A percentile compares a stretch with the other conserved stretches of the same genome.
Conservation (phyloP, 73 alveolate species). For the Tetrahymena malaccensis region DNA sequence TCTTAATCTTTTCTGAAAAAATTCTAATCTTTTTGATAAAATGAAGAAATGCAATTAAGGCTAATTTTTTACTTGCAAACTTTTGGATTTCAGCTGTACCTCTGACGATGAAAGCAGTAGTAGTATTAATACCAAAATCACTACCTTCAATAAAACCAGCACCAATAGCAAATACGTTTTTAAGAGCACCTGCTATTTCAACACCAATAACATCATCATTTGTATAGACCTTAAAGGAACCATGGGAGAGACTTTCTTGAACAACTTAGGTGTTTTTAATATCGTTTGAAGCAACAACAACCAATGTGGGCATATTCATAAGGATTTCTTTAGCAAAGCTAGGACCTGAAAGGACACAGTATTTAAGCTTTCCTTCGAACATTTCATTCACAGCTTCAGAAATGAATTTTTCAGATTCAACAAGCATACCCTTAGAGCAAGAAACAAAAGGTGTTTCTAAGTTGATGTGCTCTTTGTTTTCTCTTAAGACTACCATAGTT, state of each 20-base stretch:
- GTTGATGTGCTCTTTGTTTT: constrained; percentile 26
- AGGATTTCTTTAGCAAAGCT: constrained; percentile 54
- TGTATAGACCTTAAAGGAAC: constrained; percentile 49
- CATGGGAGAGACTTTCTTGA: constrained; percentile 38
- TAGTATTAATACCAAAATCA: constrained; percentile 52
- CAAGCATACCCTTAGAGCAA: constrained; percentile 48
- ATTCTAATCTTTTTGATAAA: neutral
- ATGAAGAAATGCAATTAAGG: neutral
- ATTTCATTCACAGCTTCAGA: constrained; percentile 42
- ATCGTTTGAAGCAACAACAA: constrained; percentile 40
- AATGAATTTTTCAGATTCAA: constrained; percentile 30
- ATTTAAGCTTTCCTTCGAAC: constrained; percentile 40
- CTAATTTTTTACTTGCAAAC: constrained; percentile 3
- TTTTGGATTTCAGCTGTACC: constrained; percentile 50
- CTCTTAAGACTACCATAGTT: constrained; percentile 34
- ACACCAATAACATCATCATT: constrained; percentile 57
- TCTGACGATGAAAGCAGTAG: constrained; percentile 53
- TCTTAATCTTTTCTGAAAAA: neutral
- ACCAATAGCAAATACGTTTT: constrained; percentile 55
- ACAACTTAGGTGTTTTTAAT: constrained; percentile 30
- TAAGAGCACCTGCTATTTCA: constrained; percentile 58
- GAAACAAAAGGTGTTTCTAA: constrained; percentile 50
- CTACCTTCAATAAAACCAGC: constrained; percentile 59
- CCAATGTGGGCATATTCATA: constrained; percentile 28
- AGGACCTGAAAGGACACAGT: constrained; percentile 56